phyloP scores from a whole-genome alignment of 2,329 filamentous ascomycete genomes.

The Diaporthe destruens region DNA sequence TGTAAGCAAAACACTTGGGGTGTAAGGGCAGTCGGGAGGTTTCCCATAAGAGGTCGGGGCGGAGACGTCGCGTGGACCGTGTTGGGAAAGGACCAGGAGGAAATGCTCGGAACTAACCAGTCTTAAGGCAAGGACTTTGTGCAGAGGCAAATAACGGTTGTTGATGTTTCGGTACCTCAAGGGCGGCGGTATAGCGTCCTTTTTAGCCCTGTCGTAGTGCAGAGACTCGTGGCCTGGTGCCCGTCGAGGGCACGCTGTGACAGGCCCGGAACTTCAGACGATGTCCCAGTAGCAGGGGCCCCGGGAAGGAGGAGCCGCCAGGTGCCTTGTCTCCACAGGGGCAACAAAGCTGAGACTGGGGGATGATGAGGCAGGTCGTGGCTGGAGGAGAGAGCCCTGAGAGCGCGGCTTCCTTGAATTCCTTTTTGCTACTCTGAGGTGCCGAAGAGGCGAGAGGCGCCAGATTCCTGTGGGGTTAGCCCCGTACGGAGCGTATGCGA shows the following conservation, averaged over 20 bases:
- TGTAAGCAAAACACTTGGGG: neutral
- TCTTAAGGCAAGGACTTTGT: conserved; percentile 22
- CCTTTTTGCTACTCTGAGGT: conserved; percentile 13
- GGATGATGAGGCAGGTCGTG: conserved; percentile 19
- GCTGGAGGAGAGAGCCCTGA: conserved; percentile 14
- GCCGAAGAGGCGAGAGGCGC: neutral
- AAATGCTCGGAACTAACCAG: conserved; percentile 37
- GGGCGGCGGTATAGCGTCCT: conserved; percentile 29
- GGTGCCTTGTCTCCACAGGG: conserved; percentile 32
- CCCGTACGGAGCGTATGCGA: neutral
- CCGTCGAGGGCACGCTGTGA: conserved; percentile 26
- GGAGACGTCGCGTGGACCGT: conserved; percentile 27
- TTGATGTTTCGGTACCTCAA: conserved; percentile 34
- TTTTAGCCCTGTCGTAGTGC: conserved; percentile 38
- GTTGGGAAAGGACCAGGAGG: conserved; percentile 29
- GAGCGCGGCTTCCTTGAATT: conserved; percentile 22
- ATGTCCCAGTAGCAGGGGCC: conserved; percentile 34
- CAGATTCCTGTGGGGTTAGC: neutral
- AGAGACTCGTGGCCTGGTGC: conserved; percentile 32
- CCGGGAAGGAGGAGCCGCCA: conserved; percentile 33
- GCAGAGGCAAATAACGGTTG: conserved; percentile 39
- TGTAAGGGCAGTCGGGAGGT: conserved; percentile 3
- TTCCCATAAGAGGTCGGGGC: conserved; percentile 28
- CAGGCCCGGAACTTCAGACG: conserved; percentile 22
- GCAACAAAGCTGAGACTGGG: conserved; percentile 32